Evolutionary conservation across 192 early-diverging fungal species (phyloP), one percentile per base, ranked within the genome.

Genomic region (Gamsiella multidivaricata): DNA sequence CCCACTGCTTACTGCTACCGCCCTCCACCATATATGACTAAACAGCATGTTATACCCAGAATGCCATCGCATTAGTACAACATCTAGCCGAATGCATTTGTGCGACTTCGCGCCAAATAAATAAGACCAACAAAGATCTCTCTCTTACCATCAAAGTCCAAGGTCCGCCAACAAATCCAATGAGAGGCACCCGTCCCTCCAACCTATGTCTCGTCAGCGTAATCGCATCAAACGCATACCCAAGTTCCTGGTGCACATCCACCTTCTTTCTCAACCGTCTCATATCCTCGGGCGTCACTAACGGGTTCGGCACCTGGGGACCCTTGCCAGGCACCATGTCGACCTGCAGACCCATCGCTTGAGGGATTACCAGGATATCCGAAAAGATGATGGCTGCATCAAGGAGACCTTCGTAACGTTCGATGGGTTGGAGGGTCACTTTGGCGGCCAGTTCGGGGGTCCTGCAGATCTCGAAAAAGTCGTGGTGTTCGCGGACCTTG

Each of bases 331-430:
- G 87, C 9, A 94, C 78, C 97, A 99, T 98, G 78, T 94, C 82
- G 23, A 98, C 94, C 59, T 91, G 90, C 47, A 99, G 61, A 1
- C 97, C 97, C 81, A 99, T 78, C 9, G 97, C 97, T 73, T 97
- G 96, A 33, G 97, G 97, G 45, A 99, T 88, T 26, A 98, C 96
- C 15, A 99, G 86, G 69, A 99, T 99, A 81, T 99, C 97, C 0
- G 94, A 96, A 80, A 99, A 99, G 68, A 99, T 98, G 75, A 99
- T 99, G 23, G 95, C 93, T 0, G 96, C 96, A 70, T 97, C 96
- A 18, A 99, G 84, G 17, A 97, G 87, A 1, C 88, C 92, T 10
- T 69, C 86, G 80, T 93, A 99, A 37, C 96, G 92, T 56, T 95
- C 90, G 69, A 99, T 90, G 41, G 97, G 97, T 83, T 99, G 96